These are phyloP conservation scores for Alternaria consortialis DNA, from an alignment of 2,329 filamentous ascomycete genomes.

Conservation along the genomic window DNA sequence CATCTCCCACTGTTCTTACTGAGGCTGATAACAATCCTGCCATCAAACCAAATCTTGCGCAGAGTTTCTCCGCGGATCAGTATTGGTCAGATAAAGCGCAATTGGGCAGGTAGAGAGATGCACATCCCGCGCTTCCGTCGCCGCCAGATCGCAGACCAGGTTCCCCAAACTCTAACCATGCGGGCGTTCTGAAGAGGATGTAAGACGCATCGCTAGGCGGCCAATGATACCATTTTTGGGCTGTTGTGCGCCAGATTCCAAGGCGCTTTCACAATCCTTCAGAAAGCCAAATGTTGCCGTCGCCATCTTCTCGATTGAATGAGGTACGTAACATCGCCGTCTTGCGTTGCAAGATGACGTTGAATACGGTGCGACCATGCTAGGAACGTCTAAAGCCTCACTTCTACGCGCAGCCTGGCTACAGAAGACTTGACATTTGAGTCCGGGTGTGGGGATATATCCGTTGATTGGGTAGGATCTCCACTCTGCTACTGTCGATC, in stretches of 20 bases:
- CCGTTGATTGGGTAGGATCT: slow-evolving; percentile 12
- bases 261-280: background rate
- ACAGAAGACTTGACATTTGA: slow-evolving; percentile 4
- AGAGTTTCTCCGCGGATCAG: slow-evolving; percentile 19
- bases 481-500: slow-evolving; percentile 30
- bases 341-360: slow-evolving; percentile 3
- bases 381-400: slow-evolving; percentile 26
- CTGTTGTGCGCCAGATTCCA: slow-evolving; percentile 2
- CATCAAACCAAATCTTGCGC: background rate
- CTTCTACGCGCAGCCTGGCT: slow-evolving; percentile 6
- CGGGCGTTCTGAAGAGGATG: slow-evolving; percentile 10
- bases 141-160: slow-evolving; percentile 21
- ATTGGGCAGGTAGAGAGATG: slow-evolving; percentile 15
- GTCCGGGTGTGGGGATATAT: slow-evolving; percentile 1
- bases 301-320: slow-evolving; percentile 11
- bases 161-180: slow-evolving; percentile 15
- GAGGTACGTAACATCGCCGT: slow-evolving; percentile 16
- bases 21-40: slow-evolving; percentile 6
- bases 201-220: slow-evolving; percentile 9
- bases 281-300: background rate
- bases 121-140: slow-evolving; percentile 21
- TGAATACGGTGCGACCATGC: slow-evolving; percentile 10
- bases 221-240: slow-evolving; percentile 18
- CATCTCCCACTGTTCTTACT: background rate
- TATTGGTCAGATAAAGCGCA: slow-evolving; percentile 3